These are phyloP conservation scores for Cucumis hystrix DNA, from an alignment of 306 rosid species.

Conservation along the genomic window DNA sequence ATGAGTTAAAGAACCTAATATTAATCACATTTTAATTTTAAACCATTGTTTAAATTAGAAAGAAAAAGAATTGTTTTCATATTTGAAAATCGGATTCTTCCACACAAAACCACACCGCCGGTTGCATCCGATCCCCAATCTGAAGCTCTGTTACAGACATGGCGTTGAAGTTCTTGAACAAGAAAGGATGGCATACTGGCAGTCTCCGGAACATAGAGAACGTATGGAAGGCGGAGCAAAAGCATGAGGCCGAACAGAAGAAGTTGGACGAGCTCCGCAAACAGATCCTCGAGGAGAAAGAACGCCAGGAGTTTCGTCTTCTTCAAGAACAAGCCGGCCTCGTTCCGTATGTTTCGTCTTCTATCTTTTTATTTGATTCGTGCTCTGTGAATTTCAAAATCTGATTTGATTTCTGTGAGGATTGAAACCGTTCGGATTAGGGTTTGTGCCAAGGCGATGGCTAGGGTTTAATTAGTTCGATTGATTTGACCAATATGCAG, in stretches of 20 bases:
- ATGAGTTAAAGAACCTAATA: too few species aligned
- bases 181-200: constrained; percentile 99
- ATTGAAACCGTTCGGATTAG: neutral
- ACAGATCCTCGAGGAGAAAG: constrained; percentile 78
- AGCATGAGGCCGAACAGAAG: constrained; percentile 77
- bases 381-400: neutral
- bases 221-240: constrained; percentile 97
- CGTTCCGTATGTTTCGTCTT: constrained; percentile 42
- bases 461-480: constrained; percentile 5
- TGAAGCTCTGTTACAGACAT: constrained; percentile 15
- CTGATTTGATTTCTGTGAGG: neutral
- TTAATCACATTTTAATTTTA: too few species aligned
- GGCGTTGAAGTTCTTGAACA: constrained; percentile 90
- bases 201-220: constrained; percentile 85
- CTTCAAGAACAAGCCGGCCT: constrained; percentile 96
- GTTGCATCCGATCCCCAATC: neutral
- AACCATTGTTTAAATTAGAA: too few species aligned
- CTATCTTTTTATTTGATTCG: neutral
- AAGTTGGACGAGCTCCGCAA: constrained; percentile 90
- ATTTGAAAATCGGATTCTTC: neutral
- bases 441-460: neutral
- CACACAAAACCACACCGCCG: neutral
- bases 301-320: constrained; percentile 74
- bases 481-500: constrained; percentile 13
- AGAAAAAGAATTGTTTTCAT: too few species aligned